Evolutionary conservation across 495 filamentous ascomycete species (phyloP).

Genomic region (Arthonia radiata): DNA sequence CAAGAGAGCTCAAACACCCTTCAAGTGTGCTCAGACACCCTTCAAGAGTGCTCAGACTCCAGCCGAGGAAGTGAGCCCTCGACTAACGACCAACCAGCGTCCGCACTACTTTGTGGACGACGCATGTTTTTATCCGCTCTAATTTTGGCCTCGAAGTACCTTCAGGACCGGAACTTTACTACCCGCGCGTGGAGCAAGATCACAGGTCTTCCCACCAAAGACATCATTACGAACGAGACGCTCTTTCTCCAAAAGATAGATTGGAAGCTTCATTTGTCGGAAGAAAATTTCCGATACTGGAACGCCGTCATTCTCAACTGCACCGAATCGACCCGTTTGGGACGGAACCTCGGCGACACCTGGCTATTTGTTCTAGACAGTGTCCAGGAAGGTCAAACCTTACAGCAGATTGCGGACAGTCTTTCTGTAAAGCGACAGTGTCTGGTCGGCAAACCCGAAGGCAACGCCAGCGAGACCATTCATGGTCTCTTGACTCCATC

Average conservation of each 20-base stretch:
- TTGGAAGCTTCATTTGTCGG: slow-evolving; percentile 85
- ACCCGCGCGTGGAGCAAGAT: slow-evolving; percentile 97
- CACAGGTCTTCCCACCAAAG: slow-evolving; percentile 63
- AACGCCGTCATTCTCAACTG: slow-evolving; percentile 71
- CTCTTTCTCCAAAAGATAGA: slow-evolving; percentile 72
- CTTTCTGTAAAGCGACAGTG: too few relatives aligned
- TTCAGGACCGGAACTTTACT: slow-evolving; percentile 95
- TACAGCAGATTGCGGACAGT: too few relatives aligned
- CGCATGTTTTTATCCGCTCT: slow-evolving; percentile 91
- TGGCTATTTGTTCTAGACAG: too few relatives aligned
- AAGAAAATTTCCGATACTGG: slow-evolving; percentile 74
- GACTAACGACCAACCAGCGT: slow-evolving; percentile 37
- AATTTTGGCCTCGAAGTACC: slow-evolving; percentile 86
- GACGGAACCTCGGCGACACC: too few relatives aligned
- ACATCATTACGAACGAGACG: slow-evolving; percentile 95
- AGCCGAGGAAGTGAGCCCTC: too few relatives aligned
- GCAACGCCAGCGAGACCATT: too few relatives aligned
- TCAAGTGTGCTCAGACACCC: neutral
- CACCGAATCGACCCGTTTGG: too few relatives aligned
- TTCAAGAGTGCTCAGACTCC: slow-evolving; percentile 9
- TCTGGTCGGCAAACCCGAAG: too few relatives aligned
- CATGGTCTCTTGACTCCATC: too few relatives aligned
- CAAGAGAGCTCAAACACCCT: too few relatives aligned
- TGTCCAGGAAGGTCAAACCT: too few relatives aligned
- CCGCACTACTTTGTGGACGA: slow-evolving; percentile 83